Evolutionary conservation across 768 basidiomycete species (phyloP), one percentile per base, ranked within the genome.

Genomic region (Trametes meyenii): DNA sequence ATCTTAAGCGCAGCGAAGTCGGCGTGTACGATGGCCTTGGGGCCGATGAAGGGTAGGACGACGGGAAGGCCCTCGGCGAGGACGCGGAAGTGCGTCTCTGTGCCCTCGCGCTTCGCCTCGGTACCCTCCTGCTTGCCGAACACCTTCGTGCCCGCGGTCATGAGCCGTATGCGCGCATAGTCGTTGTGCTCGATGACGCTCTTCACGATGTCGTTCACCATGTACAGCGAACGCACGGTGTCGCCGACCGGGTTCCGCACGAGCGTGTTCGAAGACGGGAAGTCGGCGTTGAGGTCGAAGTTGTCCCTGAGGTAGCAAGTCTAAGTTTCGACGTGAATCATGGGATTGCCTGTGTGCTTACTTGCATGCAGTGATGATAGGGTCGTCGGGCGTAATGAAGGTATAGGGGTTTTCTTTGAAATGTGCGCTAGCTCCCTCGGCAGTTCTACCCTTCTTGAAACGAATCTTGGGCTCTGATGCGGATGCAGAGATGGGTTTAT

Each of bases 101-200:
- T 71, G 3, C 81, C 85, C 45, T 83, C 83, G 1, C 82, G 58
- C 58, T 71, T 79, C 71, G 73, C 79, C 75, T 56, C 66, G 10
- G 68, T 85, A 2, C 84, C 85, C 61, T 96, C 96, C 72, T 98
- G 96, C 70, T 93, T 91, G 6, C 86, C 84, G 74, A 98, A 90
- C 13, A 94, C 87, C 73, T 97, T 96, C 42, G 95, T 94, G 19
- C 97, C 97, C n/a, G 92, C 90, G 14, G 91, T 87, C 68, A 95
- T 88, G 54, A 99, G 85, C 1, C 97, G 87, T 57, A 98, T 81
- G 26, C 88, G 86, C 29, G 84, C 83, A 72, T 89, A 96, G 71
- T 93, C 87, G 71, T 98, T 99, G 70, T 87, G 77, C 54, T 79
- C 69, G 58, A 98, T 82, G 62, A 98, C 79, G n/a, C 79, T 75